phyloP scores from a whole-genome alignment of 2,329 filamentous ascomycete species.

The Venturia effusa region DNA sequence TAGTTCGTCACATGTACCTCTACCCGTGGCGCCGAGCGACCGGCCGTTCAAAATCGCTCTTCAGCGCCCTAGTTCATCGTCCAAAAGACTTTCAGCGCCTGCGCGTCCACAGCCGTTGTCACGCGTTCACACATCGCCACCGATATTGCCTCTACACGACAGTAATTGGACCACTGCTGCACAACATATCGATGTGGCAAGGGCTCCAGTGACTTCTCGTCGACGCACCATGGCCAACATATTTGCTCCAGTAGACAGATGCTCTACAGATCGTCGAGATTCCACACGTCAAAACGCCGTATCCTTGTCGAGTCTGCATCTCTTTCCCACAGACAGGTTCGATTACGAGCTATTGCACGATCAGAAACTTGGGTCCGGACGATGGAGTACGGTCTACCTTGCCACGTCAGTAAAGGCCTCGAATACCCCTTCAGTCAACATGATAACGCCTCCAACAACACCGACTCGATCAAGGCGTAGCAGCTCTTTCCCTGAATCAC shows the following conservation, averaged over 20 bases:
- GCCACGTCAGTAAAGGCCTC: not conserved
- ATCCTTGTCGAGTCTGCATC: not conserved
- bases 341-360: not conserved
- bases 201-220: not conserved
- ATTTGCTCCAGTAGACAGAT: too few species aligned
- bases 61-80: not conserved
- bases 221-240: slow-evolving; percentile 1
- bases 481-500: not conserved
- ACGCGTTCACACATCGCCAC: not conserved
- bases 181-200: not conserved
- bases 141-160: not conserved
- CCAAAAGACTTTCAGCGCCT: not conserved
- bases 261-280: not conserved
- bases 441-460: slow-evolving; percentile 8
- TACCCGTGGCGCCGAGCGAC: not conserved
- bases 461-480: slow-evolving; percentile 1
- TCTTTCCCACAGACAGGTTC: not conserved
- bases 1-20: not conserved
- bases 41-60: not conserved
- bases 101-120: not conserved
- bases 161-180: not conserved
- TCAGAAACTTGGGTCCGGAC: not conserved
- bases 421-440: not conserved
- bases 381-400: slow-evolving; percentile 7
- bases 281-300: not conserved